phyloP scores from a whole-genome alignment of 2,329 filamentous ascomycete species.

The Chaetomiaceae sp. region DNA sequence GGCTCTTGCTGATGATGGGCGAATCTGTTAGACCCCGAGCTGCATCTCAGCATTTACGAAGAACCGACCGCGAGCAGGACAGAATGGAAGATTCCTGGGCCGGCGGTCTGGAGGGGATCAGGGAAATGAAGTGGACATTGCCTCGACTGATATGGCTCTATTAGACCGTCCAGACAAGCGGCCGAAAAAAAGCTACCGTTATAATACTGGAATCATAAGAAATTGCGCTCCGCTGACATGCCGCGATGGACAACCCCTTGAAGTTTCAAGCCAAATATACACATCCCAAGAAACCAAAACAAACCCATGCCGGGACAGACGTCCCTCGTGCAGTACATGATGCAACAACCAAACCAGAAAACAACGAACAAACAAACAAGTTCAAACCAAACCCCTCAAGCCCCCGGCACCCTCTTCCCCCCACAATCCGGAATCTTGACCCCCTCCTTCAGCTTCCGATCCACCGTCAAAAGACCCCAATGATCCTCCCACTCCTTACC shows the following conservation, averaged over 20 bases:
- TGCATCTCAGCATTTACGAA: constrained; percentile 1
- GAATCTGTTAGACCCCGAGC: not conserved
- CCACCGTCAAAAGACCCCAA: constrained; percentile 86
- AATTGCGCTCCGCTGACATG: no score
- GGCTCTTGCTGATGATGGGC: not conserved
- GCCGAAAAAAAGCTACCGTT: no score
- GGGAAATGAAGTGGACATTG: no score
- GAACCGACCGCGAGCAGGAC: constrained; percentile 4
- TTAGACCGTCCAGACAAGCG: no score
- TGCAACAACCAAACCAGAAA: not conserved
- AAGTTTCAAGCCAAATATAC: no score
- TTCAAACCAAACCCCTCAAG: not conserved
- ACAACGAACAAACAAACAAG: not conserved
- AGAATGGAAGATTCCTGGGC: constrained; percentile 2
- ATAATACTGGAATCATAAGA: no score
- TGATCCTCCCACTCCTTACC: constrained; percentile 86
- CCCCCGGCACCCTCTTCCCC: constrained; percentile 60
- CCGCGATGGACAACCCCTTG: no score
- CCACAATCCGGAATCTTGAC: constrained; percentile 83
- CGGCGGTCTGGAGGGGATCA: constrained; percentile 4
- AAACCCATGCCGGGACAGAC: no score
- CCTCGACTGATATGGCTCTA: no score
- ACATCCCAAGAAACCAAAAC: not conserved
- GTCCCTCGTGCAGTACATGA: not conserved
- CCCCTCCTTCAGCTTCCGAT: constrained; percentile 78